These are phyloP conservation scores for Camellia sinensis DNA, from an alignment of 148 eudicot genomes.

Conservation along the genomic window DNA sequence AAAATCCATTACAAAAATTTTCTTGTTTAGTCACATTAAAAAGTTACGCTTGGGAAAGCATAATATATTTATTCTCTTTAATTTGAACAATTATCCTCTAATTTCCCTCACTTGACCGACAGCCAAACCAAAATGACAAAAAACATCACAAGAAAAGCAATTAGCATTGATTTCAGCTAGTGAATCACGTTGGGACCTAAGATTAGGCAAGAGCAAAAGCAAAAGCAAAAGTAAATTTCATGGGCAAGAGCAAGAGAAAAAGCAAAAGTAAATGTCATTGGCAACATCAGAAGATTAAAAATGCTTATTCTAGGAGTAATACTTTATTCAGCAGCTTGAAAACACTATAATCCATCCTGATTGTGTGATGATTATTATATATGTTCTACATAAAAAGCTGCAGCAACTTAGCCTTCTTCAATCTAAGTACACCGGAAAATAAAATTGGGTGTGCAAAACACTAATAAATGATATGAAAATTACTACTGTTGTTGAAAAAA, in stretches of 20 bases:
- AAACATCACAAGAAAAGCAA: not conserved
- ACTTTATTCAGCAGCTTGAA: not conserved
- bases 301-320: not conserved
- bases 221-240: no score
- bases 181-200: not conserved
- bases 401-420: not conserved
- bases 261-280: not conserved
- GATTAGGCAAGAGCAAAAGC: not conserved
- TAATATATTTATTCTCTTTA: not conserved
- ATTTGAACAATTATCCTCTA: not conserved
- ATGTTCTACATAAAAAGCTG: not conserved
- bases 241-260: not conserved
- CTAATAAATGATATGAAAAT: not conserved
- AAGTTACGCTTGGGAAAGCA: not conserved
- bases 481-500: no score
- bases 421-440: not conserved
- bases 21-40: not conserved
- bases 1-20: slow-evolving; percentile 12
- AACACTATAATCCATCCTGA: not conserved
- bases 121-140: not conserved
- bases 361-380: no score
- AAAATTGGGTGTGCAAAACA: not conserved
- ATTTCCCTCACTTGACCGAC: not conserved
- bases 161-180: not conserved
- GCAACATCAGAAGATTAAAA: not conserved